Base-by-base conservation (phyloP, 1,139 yeast species). In the Yamadazyma oceani region DNA sequence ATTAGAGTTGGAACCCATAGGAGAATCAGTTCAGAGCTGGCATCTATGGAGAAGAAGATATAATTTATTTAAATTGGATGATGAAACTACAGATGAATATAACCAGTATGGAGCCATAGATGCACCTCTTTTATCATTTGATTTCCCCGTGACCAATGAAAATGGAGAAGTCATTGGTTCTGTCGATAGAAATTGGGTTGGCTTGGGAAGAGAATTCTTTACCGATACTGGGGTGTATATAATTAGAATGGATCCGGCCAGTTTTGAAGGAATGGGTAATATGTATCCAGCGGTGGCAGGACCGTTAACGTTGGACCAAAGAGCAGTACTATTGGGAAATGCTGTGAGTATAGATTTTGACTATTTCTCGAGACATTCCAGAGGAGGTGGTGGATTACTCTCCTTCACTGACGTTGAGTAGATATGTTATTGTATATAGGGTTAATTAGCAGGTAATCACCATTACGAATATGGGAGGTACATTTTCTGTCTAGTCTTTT, bases 221-320 rank as follows among this genome's bases (percentile, higher is more conserved):
- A 90, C 97, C 0, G 97, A 92, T 60, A 85, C 96, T 0, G 97
- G 97, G 45, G 90, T 88, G 2, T 92, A 92, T 58, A 78, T 89
- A 10, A 64, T 92, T 25, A 66, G 96, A 42, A 84, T 88, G 86
- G 95, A 87, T 51, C 85, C 90, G 2, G 69, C 73, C 10, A 68
- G 82, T 48, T 77, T 80, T 51, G 73, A 64, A 13, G 80, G 78
- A 1, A 55, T 69, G 53, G 75, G 70, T 12, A 60, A 59, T 29
- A 38, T 63, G 32, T 73, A 69, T 45, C 73, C 73, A 6, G 49
- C 58, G 14, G 63, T 69, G 1, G 62, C 73, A 1, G 73, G 71
- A 2, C 71, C 71, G 2, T 58, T 89, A 59, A 77, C 85, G 2
- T 63, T 88, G 34, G 95, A 85, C 53, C 88, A 92, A 60, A 75